These are phyloP conservation scores for Saccharomyces cerevisiae DNA, from an alignment of 805 yeast genomes.

Conservation along the genomic window DNA sequence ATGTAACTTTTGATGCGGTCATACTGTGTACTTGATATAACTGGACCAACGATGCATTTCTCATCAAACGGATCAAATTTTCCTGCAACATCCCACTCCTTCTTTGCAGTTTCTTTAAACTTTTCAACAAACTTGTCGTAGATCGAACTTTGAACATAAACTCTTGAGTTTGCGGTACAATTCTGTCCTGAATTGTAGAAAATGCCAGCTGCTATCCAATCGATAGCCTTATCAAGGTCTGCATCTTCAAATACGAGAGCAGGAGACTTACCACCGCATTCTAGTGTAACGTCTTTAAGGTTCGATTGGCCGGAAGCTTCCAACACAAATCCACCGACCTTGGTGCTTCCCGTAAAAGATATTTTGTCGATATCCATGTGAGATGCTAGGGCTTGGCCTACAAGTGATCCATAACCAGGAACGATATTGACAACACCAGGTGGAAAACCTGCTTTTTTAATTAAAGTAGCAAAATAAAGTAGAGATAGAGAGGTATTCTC, in stretches of 20 bases:
- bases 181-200: constrained; percentile 52
- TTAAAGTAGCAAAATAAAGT: constrained; percentile 32
- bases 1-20: constrained; percentile 36
- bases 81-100: constrained; percentile 48
- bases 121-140: constrained; percentile 40
- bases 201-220: constrained; percentile 43
- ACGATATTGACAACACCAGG: constrained; percentile 39
- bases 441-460: constrained; percentile 37
- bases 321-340: constrained; percentile 35
- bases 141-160: constrained; percentile 43
- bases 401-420: constrained; percentile 34
- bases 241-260: constrained; percentile 38
- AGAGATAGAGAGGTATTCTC: constrained; percentile 40
- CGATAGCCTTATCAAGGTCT: constrained; percentile 34
- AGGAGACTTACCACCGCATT: constrained; percentile 42
- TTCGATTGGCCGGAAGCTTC: constrained; percentile 32
- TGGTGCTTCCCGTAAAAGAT: constrained; percentile 45
- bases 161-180: constrained; percentile 52
- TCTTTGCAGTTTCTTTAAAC: constrained; percentile 30
- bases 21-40: constrained; percentile 41
- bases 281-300: constrained; percentile 39
- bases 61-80: constrained; percentile 42
- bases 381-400: constrained; percentile 35
- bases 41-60: constrained; percentile 40
- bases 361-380: constrained; percentile 38